These are phyloP conservation scores for Scleroderma bovista DNA, from an alignment of 768 basidiomycete species.

Conservation along the genomic window DNA sequence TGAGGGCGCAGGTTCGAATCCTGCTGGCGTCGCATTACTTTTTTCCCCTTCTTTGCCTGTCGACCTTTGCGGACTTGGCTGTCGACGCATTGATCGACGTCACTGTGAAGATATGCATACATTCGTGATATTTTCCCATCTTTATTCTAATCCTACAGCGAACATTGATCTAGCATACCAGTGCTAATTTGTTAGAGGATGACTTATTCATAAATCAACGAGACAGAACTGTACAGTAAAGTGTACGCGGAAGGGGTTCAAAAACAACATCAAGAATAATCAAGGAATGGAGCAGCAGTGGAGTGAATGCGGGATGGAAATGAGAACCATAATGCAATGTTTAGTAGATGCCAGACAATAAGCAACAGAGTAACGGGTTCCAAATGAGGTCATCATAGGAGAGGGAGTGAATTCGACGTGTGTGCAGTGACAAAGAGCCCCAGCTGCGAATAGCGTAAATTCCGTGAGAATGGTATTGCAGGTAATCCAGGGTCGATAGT, in stretches of 20 bases:
- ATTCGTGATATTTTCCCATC: neutral
- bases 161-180: conserved; percentile 1
- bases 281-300: neutral
- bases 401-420: no score
- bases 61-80: no score
- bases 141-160: neutral
- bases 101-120: no score
- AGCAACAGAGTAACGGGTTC: no score
- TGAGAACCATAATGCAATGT: neutral
- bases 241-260: conserved; percentile 11
- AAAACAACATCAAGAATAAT: neutral
- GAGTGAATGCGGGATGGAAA: neutral
- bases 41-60: neutral
- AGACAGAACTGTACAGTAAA: neutral
- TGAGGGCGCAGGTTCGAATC: conserved; percentile 41
- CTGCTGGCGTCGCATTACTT: conserved; percentile 34
- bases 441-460: neutral
- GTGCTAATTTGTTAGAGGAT: conserved; percentile 2
- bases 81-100: no score
- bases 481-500: neutral
- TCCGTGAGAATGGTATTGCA: conserved; percentile 2
- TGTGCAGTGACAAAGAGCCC: neutral
- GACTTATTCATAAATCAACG: conserved; percentile 1
- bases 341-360: neutral
- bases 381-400: neutral